Base-by-base conservation (phyloP, 805 yeast genomes). In the Dipodascus albidus region DNA sequence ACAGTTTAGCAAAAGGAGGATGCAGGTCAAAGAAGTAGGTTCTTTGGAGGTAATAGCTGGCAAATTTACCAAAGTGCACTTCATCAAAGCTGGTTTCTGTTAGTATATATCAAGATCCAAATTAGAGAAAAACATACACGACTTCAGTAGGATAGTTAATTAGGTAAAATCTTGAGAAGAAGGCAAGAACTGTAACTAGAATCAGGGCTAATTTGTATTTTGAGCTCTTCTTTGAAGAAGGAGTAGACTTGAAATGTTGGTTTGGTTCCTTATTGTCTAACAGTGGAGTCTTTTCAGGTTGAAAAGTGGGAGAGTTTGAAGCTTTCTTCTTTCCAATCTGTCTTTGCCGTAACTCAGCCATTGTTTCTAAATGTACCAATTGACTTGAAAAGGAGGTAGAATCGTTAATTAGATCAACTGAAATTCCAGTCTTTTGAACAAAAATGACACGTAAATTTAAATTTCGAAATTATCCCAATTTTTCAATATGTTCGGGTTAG, bases 21-120 rank as follows among this genome's bases (percentile, higher is more conserved):
- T 93, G 99, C 52, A 93, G 81, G 70, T 93, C 99, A 64, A 93
- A 93, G 68, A 88, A 93, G 68, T 87, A 93, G 0, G 96, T 85
- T 57, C 96, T 77, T 68, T 91, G 86, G 55, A 91, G 71, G 68
- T 91, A 91, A 69, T 66, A 70, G 53, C 60, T 54, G 21, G 76
- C 76, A 56, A 72, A 72, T 60, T 72, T 72, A 49, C 76, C 76
- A 56, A 72, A 91, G 56, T 72, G 76, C 41, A 73, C 75, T 60
- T 72, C 60, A 65, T 75, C 69, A 66, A 72, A 51, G 6, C 49
- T 47, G n/a, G n/a, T 14, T 49, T 20, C 27, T 27, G 52, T 53
- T 23, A 20, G 23, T 15, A 8, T 15, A 31, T 31, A 31, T 31
- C 15, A 15, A 15, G 15, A 31, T 9, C 14, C 9, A 31, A 31